Conservation (phyloP, 352 stramenopile species). For the Phytophthora agathidicida region DNA sequence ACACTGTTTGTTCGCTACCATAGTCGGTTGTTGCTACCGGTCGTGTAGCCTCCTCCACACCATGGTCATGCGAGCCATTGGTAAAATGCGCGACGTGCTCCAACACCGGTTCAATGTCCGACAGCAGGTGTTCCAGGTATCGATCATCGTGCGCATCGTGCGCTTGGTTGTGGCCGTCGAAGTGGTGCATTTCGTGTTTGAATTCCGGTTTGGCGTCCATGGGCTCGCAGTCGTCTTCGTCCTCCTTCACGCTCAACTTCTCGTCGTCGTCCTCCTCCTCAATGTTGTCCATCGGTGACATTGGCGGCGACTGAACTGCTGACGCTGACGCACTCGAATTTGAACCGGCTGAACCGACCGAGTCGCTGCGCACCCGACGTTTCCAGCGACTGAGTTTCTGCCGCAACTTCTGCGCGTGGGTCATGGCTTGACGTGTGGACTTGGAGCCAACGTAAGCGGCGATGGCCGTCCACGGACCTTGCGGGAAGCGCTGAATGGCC, state of each 20-base stretch:
- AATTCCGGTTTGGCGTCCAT: conserved; percentile 27
- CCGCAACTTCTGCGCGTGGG: conserved; percentile 69
- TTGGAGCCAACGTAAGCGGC: conserved; percentile 66
- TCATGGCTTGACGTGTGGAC: conserved; percentile 72
- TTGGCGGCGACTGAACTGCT: conserved; percentile 28
- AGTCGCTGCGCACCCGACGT: conserved; percentile 47
- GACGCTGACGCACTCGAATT: conserved; percentile 32
- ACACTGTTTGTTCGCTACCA: conserved; percentile 20
- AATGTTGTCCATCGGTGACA: conserved; percentile 35
- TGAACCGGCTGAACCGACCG: conserved; percentile 20
- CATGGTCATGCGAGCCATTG: conserved; percentile 19
- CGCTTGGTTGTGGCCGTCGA: conserved; percentile 17
- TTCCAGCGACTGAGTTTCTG: conserved; percentile 72
- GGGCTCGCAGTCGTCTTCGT: conserved; percentile 20
- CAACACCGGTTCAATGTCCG: conserved; percentile 56
- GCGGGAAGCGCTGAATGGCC: conserved; percentile 61
- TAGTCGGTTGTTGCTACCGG: conserved; percentile 30
- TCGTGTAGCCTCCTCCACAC: conserved; percentile 8
- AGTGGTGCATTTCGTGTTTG: conserved; percentile 17
- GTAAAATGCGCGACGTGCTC: conserved; percentile 60
- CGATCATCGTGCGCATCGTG: conserved; percentile 37
- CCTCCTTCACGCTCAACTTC: conserved; percentile 24
- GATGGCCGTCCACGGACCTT: conserved; percentile 68
- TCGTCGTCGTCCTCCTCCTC: conserved; percentile 30
- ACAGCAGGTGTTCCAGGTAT: conserved; percentile 53